phyloP scores from a whole-genome alignment of 1,284 basidiomycete species.

The Somion occarium region DNA sequence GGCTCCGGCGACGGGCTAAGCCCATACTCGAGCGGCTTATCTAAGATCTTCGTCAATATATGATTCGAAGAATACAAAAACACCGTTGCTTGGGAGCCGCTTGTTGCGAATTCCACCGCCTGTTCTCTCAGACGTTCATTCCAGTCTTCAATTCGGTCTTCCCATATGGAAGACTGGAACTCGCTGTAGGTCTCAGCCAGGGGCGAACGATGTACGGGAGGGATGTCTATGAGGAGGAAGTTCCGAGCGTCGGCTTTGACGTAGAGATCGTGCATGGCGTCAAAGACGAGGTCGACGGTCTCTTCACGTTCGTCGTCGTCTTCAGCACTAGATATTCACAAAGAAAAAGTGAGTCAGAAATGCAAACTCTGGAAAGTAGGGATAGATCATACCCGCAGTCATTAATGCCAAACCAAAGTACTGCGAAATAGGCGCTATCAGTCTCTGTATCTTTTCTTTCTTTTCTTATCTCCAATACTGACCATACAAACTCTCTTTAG shows the following conservation, averaged over 20 bases:
- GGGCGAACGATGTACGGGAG: conserved; percentile 21
- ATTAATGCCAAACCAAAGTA: background rate
- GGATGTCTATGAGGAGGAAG: conserved; percentile 23
- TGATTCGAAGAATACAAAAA: conserved; percentile 29
- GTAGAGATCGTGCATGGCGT: conserved; percentile 19
- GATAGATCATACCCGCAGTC: background rate
- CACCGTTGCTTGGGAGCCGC: conserved; percentile 18
- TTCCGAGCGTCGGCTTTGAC: conserved; percentile 22
- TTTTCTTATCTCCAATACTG: too few relatives aligned
- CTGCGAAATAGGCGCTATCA: too few relatives aligned
- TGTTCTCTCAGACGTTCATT: conserved; percentile 23
- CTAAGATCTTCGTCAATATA: conserved; percentile 28
- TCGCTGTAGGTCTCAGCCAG: conserved; percentile 12
- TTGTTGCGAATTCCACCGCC: conserved; percentile 19
- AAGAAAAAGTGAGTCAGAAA: background rate
- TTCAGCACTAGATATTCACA: background rate
- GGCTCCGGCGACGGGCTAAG: conserved; percentile 25
- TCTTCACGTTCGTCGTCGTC: background rate
- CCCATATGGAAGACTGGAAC: conserved; percentile 5
- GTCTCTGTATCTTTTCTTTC: too few relatives aligned
- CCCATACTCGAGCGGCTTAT: conserved; percentile 27
- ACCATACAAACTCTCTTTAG: too few relatives aligned
- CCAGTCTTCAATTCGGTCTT: conserved; percentile 25
- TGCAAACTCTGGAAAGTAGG: background rate
- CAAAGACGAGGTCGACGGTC: conserved; percentile 20